These are phyloP conservation scores for Blastocladiella britannica DNA, from an alignment of 192 early-diverging fungal species.

Conservation along the genomic window DNA sequence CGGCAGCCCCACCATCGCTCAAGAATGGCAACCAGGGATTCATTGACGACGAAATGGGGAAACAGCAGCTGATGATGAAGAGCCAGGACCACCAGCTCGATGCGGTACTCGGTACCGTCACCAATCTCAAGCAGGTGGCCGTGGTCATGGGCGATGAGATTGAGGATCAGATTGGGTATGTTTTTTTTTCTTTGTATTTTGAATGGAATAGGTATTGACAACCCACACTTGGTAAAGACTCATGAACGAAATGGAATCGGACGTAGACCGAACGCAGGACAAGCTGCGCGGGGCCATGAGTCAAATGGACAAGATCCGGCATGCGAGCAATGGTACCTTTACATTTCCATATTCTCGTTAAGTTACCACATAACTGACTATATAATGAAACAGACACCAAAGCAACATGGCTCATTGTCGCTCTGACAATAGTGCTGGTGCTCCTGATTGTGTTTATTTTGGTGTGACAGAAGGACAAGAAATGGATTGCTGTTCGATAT, in stretches of 20 bases:
- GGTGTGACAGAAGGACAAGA: no score
- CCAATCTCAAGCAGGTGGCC: slow-evolving; percentile 23
- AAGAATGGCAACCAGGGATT: slow-evolving; percentile 6
- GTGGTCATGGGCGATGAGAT: slow-evolving; percentile 28
- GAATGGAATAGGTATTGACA: not conserved
- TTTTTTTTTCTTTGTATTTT: not conserved
- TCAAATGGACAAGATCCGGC: slow-evolving; percentile 24
- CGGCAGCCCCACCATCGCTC: not conserved
- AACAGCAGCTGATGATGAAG: slow-evolving; percentile 23
- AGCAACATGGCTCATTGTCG: slow-evolving; percentile 22
- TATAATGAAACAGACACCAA: slow-evolving; percentile 14
- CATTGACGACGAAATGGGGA: slow-evolving; percentile 3
- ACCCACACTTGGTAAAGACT: slow-evolving; percentile 7
- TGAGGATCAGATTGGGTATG: slow-evolving; percentile 30
- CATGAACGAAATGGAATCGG: slow-evolving; percentile 23
- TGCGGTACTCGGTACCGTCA: slow-evolving; percentile 18
- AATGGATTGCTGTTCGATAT: no score
- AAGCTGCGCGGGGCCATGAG: slow-evolving; percentile 24
- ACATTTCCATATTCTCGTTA: not conserved
- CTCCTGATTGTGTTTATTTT: slow-evolving; percentile 17
- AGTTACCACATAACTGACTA: not conserved
- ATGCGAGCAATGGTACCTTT: slow-evolving; percentile 21
- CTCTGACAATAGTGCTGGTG: slow-evolving; percentile 20
- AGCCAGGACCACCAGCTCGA: slow-evolving; percentile 31
- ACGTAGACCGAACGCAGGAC: slow-evolving; percentile 24